A percentile compares a stretch with the other conserved stretches of the same genome.
Conservation (phyloP, 495 filamentous ascomycete species). For the Aspergillus carlsbadensis region DNA sequence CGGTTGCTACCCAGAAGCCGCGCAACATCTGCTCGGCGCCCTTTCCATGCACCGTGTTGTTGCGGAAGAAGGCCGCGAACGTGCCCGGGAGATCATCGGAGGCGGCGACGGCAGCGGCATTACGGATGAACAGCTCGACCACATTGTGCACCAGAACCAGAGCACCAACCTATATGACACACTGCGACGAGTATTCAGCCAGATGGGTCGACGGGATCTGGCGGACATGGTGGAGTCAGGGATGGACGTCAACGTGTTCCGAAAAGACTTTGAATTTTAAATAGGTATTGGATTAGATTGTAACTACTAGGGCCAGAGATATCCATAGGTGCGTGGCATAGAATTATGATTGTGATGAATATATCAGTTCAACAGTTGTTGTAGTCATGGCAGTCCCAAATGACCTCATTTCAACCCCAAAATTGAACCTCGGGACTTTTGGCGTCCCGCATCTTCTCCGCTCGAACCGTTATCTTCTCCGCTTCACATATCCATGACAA, state of each 20-base stretch:
- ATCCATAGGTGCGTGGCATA: neutral
- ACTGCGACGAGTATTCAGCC: conserved; percentile 83
- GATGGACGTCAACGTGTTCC: conserved; percentile 88
- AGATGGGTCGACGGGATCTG: conserved; percentile 88
- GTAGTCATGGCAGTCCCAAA: neutral
- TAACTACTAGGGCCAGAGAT: conserved; percentile 7
- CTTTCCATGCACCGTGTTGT: conserved; percentile 96
- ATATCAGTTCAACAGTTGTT: neutral
- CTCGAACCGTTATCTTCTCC: conserved; percentile 3
- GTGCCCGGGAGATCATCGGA: conserved; percentile 77
- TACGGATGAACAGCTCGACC: conserved; percentile 68
- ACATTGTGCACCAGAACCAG: conserved; percentile 86
- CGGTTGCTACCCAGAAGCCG: conserved; percentile 88
- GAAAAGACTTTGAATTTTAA: conserved; percentile 76
- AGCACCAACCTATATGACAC: conserved; percentile 97
- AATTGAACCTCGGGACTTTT: neutral
- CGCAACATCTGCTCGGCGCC: conserved; percentile 89
- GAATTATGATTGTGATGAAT: neutral
- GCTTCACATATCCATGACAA: neutral
- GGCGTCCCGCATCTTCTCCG: conserved; percentile 4
- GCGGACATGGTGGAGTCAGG: conserved; percentile 81
- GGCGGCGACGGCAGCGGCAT: conserved; percentile 52
- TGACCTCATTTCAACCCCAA: neutral
- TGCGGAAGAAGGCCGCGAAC: conserved; percentile 78
- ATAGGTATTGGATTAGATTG: conserved; percentile 6